Percentiles rank a stretch among this genome's conserved stretches.
Conservation (phyloP, 2,329 filamentous ascomycete species). For the Aspergillus calidoustus region DNA sequence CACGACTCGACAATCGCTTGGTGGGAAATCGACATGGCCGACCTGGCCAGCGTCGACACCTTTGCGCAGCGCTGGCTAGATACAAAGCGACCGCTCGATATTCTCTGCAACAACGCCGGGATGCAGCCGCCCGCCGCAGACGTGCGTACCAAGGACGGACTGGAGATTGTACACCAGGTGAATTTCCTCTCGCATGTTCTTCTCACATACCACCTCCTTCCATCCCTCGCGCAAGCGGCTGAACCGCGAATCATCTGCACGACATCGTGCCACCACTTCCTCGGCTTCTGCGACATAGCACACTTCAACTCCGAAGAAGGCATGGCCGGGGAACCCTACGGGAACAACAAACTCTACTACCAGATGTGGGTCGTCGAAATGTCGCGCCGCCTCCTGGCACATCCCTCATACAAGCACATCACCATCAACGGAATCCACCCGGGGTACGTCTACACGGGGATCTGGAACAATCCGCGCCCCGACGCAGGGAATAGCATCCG, state of each 20-base stretch:
- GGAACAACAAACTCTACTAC: conserved; percentile 14
- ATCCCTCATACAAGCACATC: conserved; percentile 4
- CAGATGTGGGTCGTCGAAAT: conserved; percentile 11
- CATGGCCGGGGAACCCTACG: conserved; percentile 2
- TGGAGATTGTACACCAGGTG: conserved; percentile 9
- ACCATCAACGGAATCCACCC: conserved; percentile 15
- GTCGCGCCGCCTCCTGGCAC: neutral
- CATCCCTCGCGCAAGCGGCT: neutral
- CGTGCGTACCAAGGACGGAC: conserved; percentile 6
- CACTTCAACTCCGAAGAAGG: conserved; percentile 4
- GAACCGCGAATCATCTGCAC: conserved; percentile 16
- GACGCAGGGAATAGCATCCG: neutral
- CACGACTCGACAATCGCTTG: conserved; percentile 8
- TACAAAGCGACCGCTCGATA: neutral
- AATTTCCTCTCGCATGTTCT: conserved; percentile 15
- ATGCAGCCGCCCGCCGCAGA: neutral
- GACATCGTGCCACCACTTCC: conserved; percentile 10
- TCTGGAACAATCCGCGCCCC: conserved; percentile 6
- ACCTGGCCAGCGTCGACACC: neutral
- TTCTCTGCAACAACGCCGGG: conserved; percentile 17
- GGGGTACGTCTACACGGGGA: conserved; percentile 11
- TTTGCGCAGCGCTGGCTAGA: conserved; percentile 3
- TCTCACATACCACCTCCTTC: neutral
- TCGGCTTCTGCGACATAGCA: neutral
- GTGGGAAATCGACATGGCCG: conserved; percentile 13